Conservation (phyloP, 2,329 filamentous ascomycete genomes). For the Escovopsis sp. region DNA sequence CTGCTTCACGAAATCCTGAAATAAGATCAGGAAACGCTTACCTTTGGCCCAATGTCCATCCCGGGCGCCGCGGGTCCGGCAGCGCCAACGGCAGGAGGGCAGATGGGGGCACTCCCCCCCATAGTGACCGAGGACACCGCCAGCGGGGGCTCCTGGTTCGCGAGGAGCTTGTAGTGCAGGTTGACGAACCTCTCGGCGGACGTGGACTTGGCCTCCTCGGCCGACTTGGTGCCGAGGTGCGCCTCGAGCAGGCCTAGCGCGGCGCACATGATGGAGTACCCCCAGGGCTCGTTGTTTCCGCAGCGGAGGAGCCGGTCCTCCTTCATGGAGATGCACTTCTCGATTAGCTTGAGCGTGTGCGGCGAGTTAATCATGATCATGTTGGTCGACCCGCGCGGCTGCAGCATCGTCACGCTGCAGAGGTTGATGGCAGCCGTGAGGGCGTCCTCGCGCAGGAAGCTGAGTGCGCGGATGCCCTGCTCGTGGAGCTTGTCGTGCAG, state of each 20-base stretch:
- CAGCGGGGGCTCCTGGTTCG: conserved; percentile 34
- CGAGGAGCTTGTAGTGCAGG: conserved; percentile 41
- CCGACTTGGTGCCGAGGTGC: conserved; percentile 41
- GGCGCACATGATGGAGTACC: conserved; percentile 48
- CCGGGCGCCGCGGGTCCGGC: conserved; percentile 15
- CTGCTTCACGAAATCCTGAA: background rate
- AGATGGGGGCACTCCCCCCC: conserved; percentile 4
- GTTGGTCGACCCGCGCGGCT: conserved; percentile 42
- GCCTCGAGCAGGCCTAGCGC: conserved; percentile 44
- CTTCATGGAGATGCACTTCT: conserved; percentile 46
- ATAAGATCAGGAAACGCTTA: conserved; percentile 12
- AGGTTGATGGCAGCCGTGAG: conserved; percentile 46
- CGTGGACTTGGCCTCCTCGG: conserved; percentile 41
- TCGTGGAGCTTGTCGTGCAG: conserved; percentile 46
- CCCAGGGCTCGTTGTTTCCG: conserved; percentile 50
- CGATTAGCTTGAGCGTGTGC: conserved; percentile 45
- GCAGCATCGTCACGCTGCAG: conserved; percentile 45
- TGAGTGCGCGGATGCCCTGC: conserved; percentile 42
- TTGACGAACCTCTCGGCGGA: conserved; percentile 45
- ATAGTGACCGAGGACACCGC: conserved; percentile 12
- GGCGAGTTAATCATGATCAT: conserved; percentile 48
- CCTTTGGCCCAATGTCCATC: conserved; percentile 24
- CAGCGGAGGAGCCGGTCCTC: conserved; percentile 46
- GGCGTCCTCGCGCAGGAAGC: conserved; percentile 45
- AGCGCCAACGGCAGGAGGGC: conserved; percentile 6